Evolutionary conservation across 1,139 yeast genomes (phyloP).

Genomic region (Wickerhamomyces sp.): DNA sequence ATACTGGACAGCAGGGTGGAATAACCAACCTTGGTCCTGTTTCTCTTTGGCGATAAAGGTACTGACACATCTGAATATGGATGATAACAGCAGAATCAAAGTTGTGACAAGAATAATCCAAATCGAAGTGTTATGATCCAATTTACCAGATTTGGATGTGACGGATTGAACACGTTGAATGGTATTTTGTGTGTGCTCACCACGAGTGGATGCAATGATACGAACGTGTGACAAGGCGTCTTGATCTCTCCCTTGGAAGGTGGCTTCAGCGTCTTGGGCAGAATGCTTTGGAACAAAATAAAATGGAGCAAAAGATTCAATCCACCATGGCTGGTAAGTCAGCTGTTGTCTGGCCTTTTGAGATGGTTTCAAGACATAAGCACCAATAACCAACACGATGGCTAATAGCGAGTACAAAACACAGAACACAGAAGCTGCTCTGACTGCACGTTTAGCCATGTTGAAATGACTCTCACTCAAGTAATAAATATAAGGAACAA

Average conservation of each 20-base stretch:
- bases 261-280: conserved; percentile 41
- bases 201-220: conserved; percentile 35
- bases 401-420: conserved; percentile 57
- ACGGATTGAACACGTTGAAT: conserved; percentile 28
- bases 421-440: conserved; percentile 53
- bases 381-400: conserved; percentile 40
- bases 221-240: conserved; percentile 40
- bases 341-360: conserved; percentile 45
- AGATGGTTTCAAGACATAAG: conserved; percentile 56
- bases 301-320: conserved; percentile 51
- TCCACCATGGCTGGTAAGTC: conserved; percentile 80
- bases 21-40: conserved; percentile 35
- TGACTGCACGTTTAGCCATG: conserved; percentile 52
- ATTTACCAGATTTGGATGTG: conserved; percentile 26
- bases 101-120: conserved; percentile 47
- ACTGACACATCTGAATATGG: conserved; percentile 54
- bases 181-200: conserved; percentile 30
- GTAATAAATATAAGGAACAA: conserved; percentile 57
- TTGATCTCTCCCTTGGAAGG: conserved; percentile 50
- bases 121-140: conserved; percentile 43
- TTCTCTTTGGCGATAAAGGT: conserved; percentile 37
- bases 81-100: conserved; percentile 47
- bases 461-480: conserved; percentile 40
- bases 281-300: conserved; percentile 52
- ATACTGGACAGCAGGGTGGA: conserved; percentile 57